Percentiles rank a stretch among this genome's conserved stretches.
Conservation (phyloP, 352 stramenopile genomes). For the Phytophthora foliorum region DNA sequence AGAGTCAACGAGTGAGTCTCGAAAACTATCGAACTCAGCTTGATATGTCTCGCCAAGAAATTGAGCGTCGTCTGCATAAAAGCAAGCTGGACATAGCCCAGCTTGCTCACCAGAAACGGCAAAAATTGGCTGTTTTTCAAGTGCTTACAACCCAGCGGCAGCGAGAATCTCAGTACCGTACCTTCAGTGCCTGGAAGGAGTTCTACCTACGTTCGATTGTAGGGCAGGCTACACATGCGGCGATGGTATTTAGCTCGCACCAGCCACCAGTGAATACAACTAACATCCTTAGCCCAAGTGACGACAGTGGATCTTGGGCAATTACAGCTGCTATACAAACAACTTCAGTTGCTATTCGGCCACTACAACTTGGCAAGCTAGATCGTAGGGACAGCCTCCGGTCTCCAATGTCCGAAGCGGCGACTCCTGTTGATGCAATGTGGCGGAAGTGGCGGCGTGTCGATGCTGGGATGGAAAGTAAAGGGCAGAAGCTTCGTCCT, state of each 20-base stretch:
- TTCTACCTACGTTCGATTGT: slow-evolving; percentile 56
- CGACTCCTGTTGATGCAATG: slow-evolving; percentile 28
- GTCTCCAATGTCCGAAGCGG: slow-evolving; percentile 1
- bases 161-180: slow-evolving; percentile 23
- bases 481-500: slow-evolving; percentile 7
- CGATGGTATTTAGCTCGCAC: slow-evolving; percentile 55
- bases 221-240: slow-evolving; percentile 68
- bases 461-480: slow-evolving; percentile 11
- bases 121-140: slow-evolving; percentile 22
- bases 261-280: background rate
- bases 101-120: slow-evolving; percentile 13
- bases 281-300: background rate
- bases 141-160: slow-evolving; percentile 8
- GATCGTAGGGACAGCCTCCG: slow-evolving; percentile 1
- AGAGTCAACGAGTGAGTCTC: slow-evolving; percentile 5
- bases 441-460: slow-evolving; percentile 41
- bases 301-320: background rate
- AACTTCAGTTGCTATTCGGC: background rate
- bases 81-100: slow-evolving; percentile 1
- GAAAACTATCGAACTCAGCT: slow-evolving; percentile 27
- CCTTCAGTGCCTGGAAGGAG: slow-evolving; percentile 63
- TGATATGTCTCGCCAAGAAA: slow-evolving; percentile 39
- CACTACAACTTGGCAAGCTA: background rate
- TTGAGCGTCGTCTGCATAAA: slow-evolving; percentile 16
- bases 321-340: slow-evolving; percentile 15